Evolutionary conservation across 108 stramenopile genomes (phyloP).

Genomic region (Nitzschia sp.): DNA sequence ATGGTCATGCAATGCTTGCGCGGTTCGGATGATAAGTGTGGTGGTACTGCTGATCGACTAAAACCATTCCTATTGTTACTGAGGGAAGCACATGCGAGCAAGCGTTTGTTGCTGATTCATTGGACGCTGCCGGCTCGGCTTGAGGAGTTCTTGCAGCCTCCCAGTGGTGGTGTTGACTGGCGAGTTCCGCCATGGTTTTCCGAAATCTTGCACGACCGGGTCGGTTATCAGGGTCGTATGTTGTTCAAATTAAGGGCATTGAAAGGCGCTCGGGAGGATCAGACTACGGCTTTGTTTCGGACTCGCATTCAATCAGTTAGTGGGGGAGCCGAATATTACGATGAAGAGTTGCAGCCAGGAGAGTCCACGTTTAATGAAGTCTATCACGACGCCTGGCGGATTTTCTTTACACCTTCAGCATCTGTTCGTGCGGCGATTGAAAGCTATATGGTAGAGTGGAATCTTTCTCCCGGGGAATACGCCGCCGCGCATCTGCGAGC

Average conservation of each 20-base stretch:
- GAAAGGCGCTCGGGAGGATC: neutral
- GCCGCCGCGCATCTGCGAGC: conserved; percentile 31
- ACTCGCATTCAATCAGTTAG: conserved; percentile 16
- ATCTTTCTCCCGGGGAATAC: conserved; percentile 33
- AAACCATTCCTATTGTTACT: conserved; percentile 28
- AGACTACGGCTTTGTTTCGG: neutral
- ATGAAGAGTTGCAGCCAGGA: conserved; percentile 3
- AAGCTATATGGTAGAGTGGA: neutral
- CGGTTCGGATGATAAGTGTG: conserved; percentile 27
- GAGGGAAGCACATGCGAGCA: conserved; percentile 15
- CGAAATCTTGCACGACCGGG: neutral
- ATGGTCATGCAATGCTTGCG: conserved; percentile 42
- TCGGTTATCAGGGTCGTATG: neutral
- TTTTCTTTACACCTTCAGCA: conserved; percentile 48
- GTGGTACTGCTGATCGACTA: conserved; percentile 43
- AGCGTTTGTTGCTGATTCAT: conserved; percentile 45
- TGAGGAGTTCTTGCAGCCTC: conserved; percentile 45
- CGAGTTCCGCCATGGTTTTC: conserved; percentile 26
- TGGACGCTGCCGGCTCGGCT: conserved; percentile 40
- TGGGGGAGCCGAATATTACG: conserved; percentile 17
- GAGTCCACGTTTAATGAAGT: conserved; percentile 31
- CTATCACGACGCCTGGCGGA: conserved; percentile 39
- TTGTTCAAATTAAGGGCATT: neutral
- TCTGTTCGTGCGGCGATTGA: conserved; percentile 28
- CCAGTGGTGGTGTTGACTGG: conserved; percentile 51